These are phyloP conservation scores for Mortierella sp. DNA, from an alignment of 371 early-diverging fungal species.

Conservation along the genomic window DNA sequence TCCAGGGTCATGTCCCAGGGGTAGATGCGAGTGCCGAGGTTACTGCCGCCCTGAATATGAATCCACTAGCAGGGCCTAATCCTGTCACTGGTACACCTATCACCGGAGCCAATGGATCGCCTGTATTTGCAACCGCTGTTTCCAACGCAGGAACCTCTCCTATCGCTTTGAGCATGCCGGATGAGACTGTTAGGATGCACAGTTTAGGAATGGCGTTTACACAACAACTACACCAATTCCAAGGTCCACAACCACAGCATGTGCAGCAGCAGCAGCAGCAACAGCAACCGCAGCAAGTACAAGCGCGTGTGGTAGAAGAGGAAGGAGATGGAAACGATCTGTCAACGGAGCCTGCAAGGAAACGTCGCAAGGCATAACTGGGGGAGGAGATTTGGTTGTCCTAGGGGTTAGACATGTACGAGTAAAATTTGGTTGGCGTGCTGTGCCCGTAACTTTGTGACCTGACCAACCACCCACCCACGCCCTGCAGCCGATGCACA, in stretches of 20 bases:
- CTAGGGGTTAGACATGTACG: neutral
- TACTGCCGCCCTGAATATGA: constrained; percentile 30
- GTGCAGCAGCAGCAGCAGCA: constrained; percentile 25
- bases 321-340: constrained; percentile 13
- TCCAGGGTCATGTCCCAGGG: too few species aligned
- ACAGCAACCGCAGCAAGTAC: constrained; percentile 21
- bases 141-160: constrained; percentile 12
- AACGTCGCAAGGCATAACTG: constrained; percentile 24
- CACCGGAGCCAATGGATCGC: constrained; percentile 1
- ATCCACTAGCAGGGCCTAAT: constrained; percentile 11
- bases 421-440: too few species aligned
- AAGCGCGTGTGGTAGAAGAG: constrained; percentile 8
- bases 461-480: too few species aligned
- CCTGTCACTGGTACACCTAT: constrained; percentile 3
- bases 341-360: constrained; percentile 28
- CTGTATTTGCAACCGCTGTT: neutral
- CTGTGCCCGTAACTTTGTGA: too few species aligned
- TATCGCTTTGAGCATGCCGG: constrained; percentile 13
- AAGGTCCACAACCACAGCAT: constrained; percentile 25
- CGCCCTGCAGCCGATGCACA: too few species aligned
- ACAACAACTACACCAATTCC: constrained; percentile 17
- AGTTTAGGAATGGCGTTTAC: constrained; percentile 8
- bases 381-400: neutral
- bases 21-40: constrained; percentile 32
- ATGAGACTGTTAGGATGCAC: constrained; percentile 15